Base-by-base conservation (phyloP, 768 basidiomycete species). In the Lactarius trivialis region DNA sequence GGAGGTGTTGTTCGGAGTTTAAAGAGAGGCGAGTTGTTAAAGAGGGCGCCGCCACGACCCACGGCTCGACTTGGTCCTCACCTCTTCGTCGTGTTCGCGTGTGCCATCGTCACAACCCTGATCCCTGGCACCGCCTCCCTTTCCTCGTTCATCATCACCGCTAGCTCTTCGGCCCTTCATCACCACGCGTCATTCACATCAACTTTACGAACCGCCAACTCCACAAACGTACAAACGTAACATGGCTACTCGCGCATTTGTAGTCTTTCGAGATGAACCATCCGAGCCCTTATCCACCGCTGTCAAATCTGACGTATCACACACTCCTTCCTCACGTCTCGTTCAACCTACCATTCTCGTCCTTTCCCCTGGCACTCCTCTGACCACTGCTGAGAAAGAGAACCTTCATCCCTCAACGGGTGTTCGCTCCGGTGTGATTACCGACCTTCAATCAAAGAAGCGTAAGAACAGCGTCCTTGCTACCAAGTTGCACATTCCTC, bases 381-480 rank as follows among this genome's bases (percentile, higher is more conserved):
- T 67, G 33, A 68, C 71, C 36, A 50, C 52, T 17, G 52, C 59
- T 43, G 87, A 90, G 76, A 91, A 91, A 78, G 89, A 91, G 75
- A 91, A 91, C 70, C 76, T 85, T 49, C 80, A 91, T 71, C 89
- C 89, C 50, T 65, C 85, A 68, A 91, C 89, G 3, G 89, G 89
- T 7, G 79, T 82, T 62, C 83, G 82, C 39, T 73, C 84, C 3
- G 80, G 76, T 37, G 69, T 78, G 19, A 69, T 75, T 17, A 67
- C 66, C 6, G 69, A 64, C 59, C 72, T 74, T 19, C 71, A 74
- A 32, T 71, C 72, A 7, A 88, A 88, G 76, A 88, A 88, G 71
- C 81, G 86, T 56, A 88, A 88, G 71, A 85, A 82, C 0, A 39
- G 53, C 28, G 82, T 80, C 0, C 81, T 88, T 53, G 75, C 80